Evolutionary conservation across 2,329 filamentous ascomycete species (phyloP).

Genomic region (Penicillium frequentans): DNA sequence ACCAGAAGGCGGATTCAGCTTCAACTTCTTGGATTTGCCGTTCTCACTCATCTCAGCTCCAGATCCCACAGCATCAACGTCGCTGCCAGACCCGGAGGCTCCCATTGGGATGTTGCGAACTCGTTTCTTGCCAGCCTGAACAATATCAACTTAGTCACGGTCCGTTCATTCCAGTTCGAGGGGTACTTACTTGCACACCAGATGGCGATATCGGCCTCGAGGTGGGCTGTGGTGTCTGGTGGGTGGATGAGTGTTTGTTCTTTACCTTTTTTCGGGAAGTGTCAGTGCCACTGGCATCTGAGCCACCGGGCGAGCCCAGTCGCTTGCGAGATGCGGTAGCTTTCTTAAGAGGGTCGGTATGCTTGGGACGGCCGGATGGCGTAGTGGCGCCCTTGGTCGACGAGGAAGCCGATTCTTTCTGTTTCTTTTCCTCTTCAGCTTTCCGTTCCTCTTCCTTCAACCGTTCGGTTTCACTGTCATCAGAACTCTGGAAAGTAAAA

Average conservation of each 20-base stretch:
- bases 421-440: slow-evolving; percentile 56
- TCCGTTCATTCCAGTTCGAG: neutral
- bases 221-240: slow-evolving; percentile 33
- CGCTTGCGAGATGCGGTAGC: slow-evolving; percentile 69
- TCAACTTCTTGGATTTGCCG: slow-evolving; percentile 49
- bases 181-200: slow-evolving; percentile 52
- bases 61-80: slow-evolving; percentile 53
- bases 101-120: slow-evolving; percentile 32
- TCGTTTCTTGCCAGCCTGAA: slow-evolving; percentile 54
- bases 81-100: slow-evolving; percentile 53
- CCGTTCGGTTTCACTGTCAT: slow-evolving; percentile 65
- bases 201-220: slow-evolving; percentile 64
- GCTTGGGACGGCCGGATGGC: slow-evolving; percentile 60
- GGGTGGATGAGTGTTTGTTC: slow-evolving; percentile 58
- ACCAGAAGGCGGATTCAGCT: slow-evolving; percentile 44
- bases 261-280: slow-evolving; percentile 77
- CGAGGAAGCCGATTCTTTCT: slow-evolving; percentile 56
- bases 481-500: slow-evolving; percentile 48
- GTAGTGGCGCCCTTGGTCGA: slow-evolving; percentile 72
- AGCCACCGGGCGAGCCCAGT: slow-evolving; percentile 80
- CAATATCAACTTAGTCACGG: neutral
- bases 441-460: slow-evolving; percentile 61
- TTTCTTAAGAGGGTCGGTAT: slow-evolving; percentile 54
- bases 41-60: slow-evolving; percentile 48
- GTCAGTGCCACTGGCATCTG: slow-evolving; percentile 90